Evolutionary conservation across 1,284 basidiomycete genomes (phyloP).

Genomic region (Pseudozyma sp.): DNA sequence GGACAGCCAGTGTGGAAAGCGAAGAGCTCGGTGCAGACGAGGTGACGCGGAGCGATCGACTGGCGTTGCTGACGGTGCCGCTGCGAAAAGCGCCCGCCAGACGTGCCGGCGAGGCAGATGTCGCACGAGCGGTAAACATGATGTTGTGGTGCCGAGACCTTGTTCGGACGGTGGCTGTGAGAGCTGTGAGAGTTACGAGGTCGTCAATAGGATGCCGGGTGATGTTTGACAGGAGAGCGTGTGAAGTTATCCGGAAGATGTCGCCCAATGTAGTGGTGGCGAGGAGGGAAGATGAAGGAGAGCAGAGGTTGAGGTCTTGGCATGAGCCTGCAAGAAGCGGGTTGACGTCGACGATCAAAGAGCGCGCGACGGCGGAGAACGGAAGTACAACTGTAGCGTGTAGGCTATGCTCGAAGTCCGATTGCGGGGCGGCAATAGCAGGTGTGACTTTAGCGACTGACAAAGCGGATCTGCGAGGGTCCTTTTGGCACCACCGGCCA

Average conservation of each 20-base stretch:
- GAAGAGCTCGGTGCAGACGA: slow-evolving; percentile 20
- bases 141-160: too few relatives aligned
- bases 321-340: neutral
- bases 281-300: too few relatives aligned
- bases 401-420: neutral
- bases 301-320: too few relatives aligned
- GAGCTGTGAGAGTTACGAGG: too few relatives aligned
- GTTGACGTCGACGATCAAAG: too few relatives aligned
- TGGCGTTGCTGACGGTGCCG: slow-evolving; percentile 11
- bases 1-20: slow-evolving; percentile 22
- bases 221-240: too few relatives aligned
- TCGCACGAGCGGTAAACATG: slow-evolving; percentile 43
- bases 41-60: slow-evolving; percentile 31
- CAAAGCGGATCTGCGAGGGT: too few relatives aligned
- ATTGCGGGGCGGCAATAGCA: neutral
- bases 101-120: slow-evolving; percentile 39
- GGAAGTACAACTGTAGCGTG: neutral
- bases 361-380: neutral
- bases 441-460: neutral
- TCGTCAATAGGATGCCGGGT: too few relatives aligned
- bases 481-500: slow-evolving; percentile 3
- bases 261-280: too few relatives aligned
- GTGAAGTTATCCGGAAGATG: too few relatives aligned
- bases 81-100: slow-evolving; percentile 33
- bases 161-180: too few relatives aligned